Evolutionary conservation across 768 basidiomycete species (phyloP), one percentile per base, ranked within the genome.

Genomic region (Pulveroboletus sp.): DNA sequence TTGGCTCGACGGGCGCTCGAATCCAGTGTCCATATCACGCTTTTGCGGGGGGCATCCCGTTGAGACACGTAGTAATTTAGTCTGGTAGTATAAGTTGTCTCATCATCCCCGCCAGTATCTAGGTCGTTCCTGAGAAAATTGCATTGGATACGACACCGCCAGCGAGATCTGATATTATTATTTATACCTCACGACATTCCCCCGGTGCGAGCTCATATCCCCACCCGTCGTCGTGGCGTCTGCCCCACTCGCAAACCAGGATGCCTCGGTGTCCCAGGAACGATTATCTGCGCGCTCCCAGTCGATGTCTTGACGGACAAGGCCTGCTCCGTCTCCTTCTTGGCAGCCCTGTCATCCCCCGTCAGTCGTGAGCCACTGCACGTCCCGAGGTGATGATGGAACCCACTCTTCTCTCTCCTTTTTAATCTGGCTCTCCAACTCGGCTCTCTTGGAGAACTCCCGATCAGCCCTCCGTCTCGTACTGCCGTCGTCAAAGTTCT

Each of bases 401-500:
- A 60, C 60, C 34, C 35, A 60, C 89, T 80, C 84, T 75, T 88
- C 87, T 46, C 90, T 79, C 56, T 90, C 82, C 47, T 76, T 78
- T 12, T 90, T 90, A 74, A 97, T 95, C 71, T 94, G 87, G 21
- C 84, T 85, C 72, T 98, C 94, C 12, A 97, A 70, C 67, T 97
- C 93, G 1, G 93, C 91, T 63, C 80, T 83, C 69, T 84, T 90
- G 23, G 89, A 91, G 69, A 97, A 97, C 65, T 97, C 94, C 39
- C 86, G 79, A 63, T 94, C 91, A 12, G 89, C 83, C 51, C 81
- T 80, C 10, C 85, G 78, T 42, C 87, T 76, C 49, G 80, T 82
- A 16, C 90, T 87, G 33, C 87, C 75, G 50, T 90, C 94, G 62
- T 97, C 94, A 62, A 98, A 97, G 73, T 91, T 91, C 77, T 97